phyloP scores from a whole-genome alignment of 139 green algal species.

The Astrephomene gubernaculifera region DNA sequence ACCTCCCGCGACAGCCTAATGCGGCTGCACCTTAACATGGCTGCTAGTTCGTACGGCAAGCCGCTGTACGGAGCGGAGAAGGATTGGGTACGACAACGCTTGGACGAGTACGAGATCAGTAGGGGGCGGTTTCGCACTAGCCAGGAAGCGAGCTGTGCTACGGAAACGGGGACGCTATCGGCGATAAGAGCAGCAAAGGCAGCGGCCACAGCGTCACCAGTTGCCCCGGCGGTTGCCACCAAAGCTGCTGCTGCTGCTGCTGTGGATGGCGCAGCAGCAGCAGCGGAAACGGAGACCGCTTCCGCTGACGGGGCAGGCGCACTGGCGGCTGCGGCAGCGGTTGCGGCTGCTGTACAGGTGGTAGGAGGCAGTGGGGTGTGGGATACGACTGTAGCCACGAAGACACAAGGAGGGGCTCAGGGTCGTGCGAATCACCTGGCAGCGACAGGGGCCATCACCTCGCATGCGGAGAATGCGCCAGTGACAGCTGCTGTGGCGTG shows the following conservation, averaged over 20 bases:
- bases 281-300: not conserved
- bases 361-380: too few species aligned
- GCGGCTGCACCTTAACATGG: slow-evolving; percentile 18
- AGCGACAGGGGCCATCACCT: too few species aligned
- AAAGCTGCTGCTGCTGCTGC: not conserved
- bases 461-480: too few species aligned
- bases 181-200: too few species aligned
- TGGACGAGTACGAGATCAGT: slow-evolving; percentile 4
- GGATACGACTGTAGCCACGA: too few species aligned
- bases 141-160: too few species aligned
- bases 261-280: not conserved
- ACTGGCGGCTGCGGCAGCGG: not conserved
- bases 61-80: not conserved
- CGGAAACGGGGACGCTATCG: too few species aligned
- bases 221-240: not conserved
- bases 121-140: too few species aligned
- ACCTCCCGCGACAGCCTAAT: slow-evolving; percentile 11
- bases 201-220: not conserved
- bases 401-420: too few species aligned
- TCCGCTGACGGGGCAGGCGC: not conserved
- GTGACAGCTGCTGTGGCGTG: too few species aligned
- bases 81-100: slow-evolving; percentile 15
- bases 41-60: too few species aligned
- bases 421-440: too few species aligned
- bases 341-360: not conserved